A percentile compares a stretch with the other conserved stretches of the same genome.
phyloP scores from a whole-genome alignment of 306 rosid genomes.

The Vigna radiata region DNA sequence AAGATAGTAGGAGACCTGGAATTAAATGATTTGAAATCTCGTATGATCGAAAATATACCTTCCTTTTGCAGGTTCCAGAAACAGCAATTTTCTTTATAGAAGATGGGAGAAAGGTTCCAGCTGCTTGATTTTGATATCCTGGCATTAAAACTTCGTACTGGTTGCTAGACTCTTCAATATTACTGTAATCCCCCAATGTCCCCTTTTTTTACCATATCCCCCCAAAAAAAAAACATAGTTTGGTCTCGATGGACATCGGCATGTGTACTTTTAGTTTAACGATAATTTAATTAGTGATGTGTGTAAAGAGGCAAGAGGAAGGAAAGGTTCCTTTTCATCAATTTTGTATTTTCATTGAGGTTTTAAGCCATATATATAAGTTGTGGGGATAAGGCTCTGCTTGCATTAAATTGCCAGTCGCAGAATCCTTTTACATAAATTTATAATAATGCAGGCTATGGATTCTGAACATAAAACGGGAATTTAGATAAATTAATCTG shows the following conservation, averaged over 20 bases:
- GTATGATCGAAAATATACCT: constrained; percentile 17
- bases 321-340: constrained; percentile 42
- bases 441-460: background rate
- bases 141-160: constrained; percentile 39
- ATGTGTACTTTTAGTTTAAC: constrained; percentile 13
- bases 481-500: background rate
- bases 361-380: background rate
- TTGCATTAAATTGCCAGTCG: background rate
- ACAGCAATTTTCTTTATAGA: constrained; percentile 93
- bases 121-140: constrained; percentile 66
- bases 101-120: constrained; percentile 98
- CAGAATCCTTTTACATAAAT: background rate
- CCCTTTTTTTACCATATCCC: background rate
- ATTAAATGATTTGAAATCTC: too few relatives aligned
- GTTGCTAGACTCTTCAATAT: constrained; percentile 39
- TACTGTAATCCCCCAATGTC: constrained; percentile 25
- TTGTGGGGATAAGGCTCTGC: background rate
- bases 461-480: background rate
- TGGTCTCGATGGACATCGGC: constrained; percentile 30
- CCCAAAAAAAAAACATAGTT: background rate
- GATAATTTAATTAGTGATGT: constrained; percentile 23
- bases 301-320: constrained; percentile 43
- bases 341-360: constrained; percentile 31
- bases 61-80: constrained; percentile 78
- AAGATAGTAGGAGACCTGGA: background rate